A percentile compares a stretch with the other conserved stretches of the same genome.
phyloP scores from a whole-genome alignment of 495 filamentous ascomycete genomes.

The Penicillium diatomitis region DNA sequence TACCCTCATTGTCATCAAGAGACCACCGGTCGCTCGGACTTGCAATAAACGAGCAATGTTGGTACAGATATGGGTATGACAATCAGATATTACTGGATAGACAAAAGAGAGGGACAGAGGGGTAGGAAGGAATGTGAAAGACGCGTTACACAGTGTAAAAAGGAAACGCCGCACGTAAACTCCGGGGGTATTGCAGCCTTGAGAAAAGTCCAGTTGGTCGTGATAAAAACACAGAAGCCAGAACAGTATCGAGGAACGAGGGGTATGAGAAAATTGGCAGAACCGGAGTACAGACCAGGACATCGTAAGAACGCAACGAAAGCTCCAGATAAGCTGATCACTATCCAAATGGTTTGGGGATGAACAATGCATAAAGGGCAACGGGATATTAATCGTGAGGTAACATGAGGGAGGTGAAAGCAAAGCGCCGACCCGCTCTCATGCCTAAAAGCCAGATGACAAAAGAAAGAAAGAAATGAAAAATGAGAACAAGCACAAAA shows the following conservation, averaged over 20 bases:
- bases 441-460: conserved; percentile 25
- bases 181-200: conserved; percentile 11
- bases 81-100: no score
- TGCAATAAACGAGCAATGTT: no score
- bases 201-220: conserved; percentile 18
- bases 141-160: conserved; percentile 14
- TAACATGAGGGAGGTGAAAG: conserved; percentile 11
- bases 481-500: conserved; percentile 17
- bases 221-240: conserved; percentile 1
- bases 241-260: no score
- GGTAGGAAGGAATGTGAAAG: conserved; percentile 13
- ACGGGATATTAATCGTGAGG: conserved; percentile 16
- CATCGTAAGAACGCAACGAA: no score
- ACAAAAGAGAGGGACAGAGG: conserved; percentile 9
- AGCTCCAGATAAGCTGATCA: no score
- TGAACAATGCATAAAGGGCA: conserved; percentile 10
- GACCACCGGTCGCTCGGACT: no score
- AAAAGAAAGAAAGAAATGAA: conserved; percentile 26
- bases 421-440: conserved; percentile 14
- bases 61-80: no score
- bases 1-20: no score
- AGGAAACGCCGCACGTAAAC: conserved; percentile 18
- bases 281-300: no score
- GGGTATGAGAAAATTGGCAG: no score
- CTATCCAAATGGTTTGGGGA: conserved; percentile 2